phyloP scores from a whole-genome alignment of 1,284 basidiomycete genomes.

The Takashimella tepidaria region DNA sequence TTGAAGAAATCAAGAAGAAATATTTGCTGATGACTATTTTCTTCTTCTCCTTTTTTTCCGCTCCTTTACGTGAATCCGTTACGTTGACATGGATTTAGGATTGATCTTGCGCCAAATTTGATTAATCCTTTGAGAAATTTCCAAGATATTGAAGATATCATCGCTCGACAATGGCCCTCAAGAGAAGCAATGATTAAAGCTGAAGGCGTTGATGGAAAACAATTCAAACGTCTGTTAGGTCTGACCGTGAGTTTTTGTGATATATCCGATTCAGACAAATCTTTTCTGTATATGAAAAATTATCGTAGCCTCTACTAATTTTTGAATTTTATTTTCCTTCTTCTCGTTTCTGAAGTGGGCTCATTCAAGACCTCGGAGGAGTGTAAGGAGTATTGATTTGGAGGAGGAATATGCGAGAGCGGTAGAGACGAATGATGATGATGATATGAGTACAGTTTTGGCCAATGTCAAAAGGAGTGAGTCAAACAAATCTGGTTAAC shows the following conservation, averaged over 20 bases:
- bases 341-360: too few species aligned
- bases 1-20: background rate
- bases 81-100: conserved; percentile 19
- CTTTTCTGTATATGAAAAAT: background rate
- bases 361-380: conserved; percentile 37
- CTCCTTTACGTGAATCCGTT: background rate
- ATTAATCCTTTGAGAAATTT: conserved; percentile 38
- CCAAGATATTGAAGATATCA: conserved; percentile 40
- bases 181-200: conserved; percentile 43
- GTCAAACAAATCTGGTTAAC: conserved; percentile 3
- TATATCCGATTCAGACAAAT: background rate
- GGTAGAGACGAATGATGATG: conserved; percentile 28
- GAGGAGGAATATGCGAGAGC: conserved; percentile 40
- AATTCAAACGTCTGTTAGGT: conserved; percentile 42
- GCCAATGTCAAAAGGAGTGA: conserved; percentile 42
- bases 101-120: conserved; percentile 34
- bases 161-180: conserved; percentile 43
- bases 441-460: conserved; percentile 40
- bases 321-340: too few species aligned
- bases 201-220: conserved; percentile 31
- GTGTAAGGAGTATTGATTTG: conserved; percentile 38
- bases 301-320: too few species aligned
- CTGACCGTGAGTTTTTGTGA: conserved; percentile 24
- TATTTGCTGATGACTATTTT: too few species aligned
- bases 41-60: too few species aligned